Conservation (phyloP, 2,329 filamentous ascomycete species). For the Phialophora expanda region DNA sequence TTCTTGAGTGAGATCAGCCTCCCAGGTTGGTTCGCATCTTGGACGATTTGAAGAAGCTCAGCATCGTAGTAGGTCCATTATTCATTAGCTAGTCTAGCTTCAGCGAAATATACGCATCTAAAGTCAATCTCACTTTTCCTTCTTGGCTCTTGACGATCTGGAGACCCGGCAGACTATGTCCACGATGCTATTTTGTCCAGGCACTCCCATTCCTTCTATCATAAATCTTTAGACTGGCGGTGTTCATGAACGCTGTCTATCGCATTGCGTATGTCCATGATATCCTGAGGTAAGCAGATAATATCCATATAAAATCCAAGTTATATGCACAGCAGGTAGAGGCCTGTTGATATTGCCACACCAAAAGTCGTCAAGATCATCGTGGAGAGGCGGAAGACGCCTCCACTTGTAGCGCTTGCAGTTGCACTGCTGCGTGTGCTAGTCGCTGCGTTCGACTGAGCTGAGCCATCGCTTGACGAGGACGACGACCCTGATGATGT, state of each 20-base stretch:
- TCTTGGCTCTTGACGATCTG: background rate
- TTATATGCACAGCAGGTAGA: constrained; percentile 30
- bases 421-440: constrained; percentile 28
- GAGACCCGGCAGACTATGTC: background rate
- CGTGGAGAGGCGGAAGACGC: constrained; percentile 28
- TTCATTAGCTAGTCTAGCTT: background rate
- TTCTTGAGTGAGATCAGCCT: background rate
- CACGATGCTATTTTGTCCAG: background rate
- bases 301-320: background rate
- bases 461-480: constrained; percentile 9
- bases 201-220: constrained; percentile 1
- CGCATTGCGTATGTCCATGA: background rate
- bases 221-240: constrained; percentile 16
- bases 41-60: background rate
- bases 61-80: background rate
- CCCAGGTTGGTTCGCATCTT: background rate
- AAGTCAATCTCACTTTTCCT: background rate
- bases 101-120: background rate
- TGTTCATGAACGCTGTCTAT: constrained; percentile 18
- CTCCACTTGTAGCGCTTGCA: constrained; percentile 34
- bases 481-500: constrained; percentile 23
- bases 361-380: constrained; percentile 34
- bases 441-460: constrained; percentile 30
- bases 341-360: constrained; percentile 28
- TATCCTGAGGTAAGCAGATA: constrained; percentile 14